phyloP scores from a whole-genome alignment of 768 basidiomycete species.

The Lactarius hatsudake region DNA sequence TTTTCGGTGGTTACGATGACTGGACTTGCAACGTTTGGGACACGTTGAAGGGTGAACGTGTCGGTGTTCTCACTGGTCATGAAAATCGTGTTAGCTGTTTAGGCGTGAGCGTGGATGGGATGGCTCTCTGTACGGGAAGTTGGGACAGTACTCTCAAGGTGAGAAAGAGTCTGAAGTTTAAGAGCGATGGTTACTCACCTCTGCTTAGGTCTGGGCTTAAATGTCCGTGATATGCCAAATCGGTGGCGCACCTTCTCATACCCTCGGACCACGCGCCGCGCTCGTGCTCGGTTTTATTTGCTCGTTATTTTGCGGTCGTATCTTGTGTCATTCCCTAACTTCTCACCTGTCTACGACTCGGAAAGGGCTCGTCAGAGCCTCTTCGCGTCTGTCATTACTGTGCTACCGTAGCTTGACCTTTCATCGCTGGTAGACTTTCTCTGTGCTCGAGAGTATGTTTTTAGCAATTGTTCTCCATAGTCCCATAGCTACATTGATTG shows the following conservation, averaged over 20 bases:
- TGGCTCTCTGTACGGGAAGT: conserved; percentile 97
- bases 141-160: conserved; percentile 98
- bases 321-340: conserved; percentile 50
- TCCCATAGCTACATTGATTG: conserved; percentile 11
- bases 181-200: conserved; percentile 13
- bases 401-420: conserved; percentile 39
- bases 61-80: conserved; percentile 95
- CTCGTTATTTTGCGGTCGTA: conserved; percentile 43
- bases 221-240: conserved; percentile 14
- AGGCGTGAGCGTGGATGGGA: conserved; percentile 93
- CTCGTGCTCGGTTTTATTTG: conserved; percentile 24
- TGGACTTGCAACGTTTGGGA: conserved; percentile 99
- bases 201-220: conserved; percentile 80
- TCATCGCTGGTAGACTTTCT: conserved; percentile 31
- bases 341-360: conserved; percentile 35
- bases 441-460: conserved; percentile 30
- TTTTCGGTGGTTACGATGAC: conserved; percentile 99
- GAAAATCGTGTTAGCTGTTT: conserved; percentile 98
- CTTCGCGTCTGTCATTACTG: conserved; percentile 61
- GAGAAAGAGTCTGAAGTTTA: conserved; percentile 31
- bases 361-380: conserved; percentile 44
- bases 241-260: conserved; percentile 18
- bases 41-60: conserved; percentile 95
- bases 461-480: conserved; percentile 33
- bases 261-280: conserved; percentile 19